These are phyloP conservation scores for Filobasidium wieringae DNA, from an alignment of 768 basidiomycete genomes.

Conservation along the genomic window DNA sequence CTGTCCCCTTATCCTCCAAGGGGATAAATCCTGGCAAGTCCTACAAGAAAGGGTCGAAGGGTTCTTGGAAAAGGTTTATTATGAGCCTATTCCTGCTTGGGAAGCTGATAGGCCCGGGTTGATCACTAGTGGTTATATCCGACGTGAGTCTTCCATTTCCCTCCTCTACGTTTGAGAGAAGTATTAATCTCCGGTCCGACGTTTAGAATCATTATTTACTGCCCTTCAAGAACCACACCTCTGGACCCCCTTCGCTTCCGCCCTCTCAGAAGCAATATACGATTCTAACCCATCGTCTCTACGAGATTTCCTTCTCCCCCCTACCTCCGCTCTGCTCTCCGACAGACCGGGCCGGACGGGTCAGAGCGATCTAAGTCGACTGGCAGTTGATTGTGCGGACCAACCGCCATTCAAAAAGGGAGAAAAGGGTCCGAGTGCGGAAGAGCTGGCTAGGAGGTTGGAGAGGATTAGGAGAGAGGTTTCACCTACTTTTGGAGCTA, in stretches of 20 bases:
- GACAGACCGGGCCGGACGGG: neutral
- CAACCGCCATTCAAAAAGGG: neutral
- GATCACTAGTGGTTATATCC: neutral
- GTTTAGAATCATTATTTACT: conserved; percentile 6
- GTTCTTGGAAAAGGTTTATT: neutral
- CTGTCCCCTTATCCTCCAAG: neutral
- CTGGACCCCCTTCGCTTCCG: conserved; percentile 2
- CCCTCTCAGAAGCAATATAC: conserved; percentile 9
- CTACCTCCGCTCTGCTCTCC: neutral
- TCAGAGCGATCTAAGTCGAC: conserved; percentile 13
- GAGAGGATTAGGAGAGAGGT: neutral
- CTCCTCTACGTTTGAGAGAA: no score
- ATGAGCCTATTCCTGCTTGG: neutral
- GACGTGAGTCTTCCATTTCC: conserved; percentile 5
- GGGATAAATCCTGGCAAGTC: neutral
- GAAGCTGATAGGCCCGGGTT: neutral
- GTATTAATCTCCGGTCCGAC: neutral
- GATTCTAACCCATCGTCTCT: neutral
- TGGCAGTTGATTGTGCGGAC: conserved; percentile 18
- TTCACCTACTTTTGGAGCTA: conserved; percentile 2
- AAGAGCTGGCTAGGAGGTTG: neutral
- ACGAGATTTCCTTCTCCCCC: neutral
- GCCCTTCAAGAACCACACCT: conserved; percentile 3
- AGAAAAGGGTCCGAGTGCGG: neutral
- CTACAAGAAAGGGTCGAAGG: neutral